Percentiles rank a stretch among this genome's conserved stretches.
These are phyloP conservation scores for Penicillium decumbens DNA, from an alignment of 2,329 filamentous ascomycete genomes.

Conservation along the genomic window DNA sequence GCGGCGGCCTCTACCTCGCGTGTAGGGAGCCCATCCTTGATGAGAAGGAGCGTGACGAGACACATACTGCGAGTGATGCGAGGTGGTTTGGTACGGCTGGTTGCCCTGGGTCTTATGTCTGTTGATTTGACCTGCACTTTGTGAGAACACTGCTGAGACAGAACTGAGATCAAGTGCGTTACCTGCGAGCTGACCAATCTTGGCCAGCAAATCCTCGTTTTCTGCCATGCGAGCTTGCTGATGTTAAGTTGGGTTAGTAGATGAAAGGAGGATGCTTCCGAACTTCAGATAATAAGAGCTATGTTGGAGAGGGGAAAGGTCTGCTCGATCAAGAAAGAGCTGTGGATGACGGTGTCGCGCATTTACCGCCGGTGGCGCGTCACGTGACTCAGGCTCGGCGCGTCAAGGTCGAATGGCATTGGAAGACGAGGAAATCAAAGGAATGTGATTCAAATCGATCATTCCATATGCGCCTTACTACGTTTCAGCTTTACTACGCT, in stretches of 20 bases:
- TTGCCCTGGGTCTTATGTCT: constrained; percentile 62
- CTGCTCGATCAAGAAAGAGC: constrained; percentile 2
- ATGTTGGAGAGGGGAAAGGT: background rate
- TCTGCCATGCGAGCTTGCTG: constrained; percentile 46
- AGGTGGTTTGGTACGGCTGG: constrained; percentile 20
- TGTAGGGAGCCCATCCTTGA: constrained; percentile 44
- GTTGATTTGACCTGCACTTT: constrained; percentile 66
- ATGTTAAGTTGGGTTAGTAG: constrained; percentile 8
- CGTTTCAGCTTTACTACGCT: background rate
- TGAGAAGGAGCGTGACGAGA: constrained; percentile 31
- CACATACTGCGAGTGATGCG: constrained; percentile 25
- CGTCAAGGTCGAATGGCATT: background rate
- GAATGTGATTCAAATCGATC: background rate
- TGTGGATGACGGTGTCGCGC: constrained; percentile 9
- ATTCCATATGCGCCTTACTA: background rate
- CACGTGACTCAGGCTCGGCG: constrained; percentile 3
- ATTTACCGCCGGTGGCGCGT: constrained; percentile 9
- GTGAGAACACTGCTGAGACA: constrained; percentile 8
- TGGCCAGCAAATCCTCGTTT: constrained; percentile 52
- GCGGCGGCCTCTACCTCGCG: constrained; percentile 36
- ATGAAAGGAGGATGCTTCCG: background rate
- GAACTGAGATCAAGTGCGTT: constrained; percentile 45
- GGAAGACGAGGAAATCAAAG: background rate
- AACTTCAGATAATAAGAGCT: background rate
- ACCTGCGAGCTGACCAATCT: constrained; percentile 57